Base-by-base conservation (phyloP, 2,329 filamentous ascomycete genomes). In the Trichophyton benhamiae region DNA sequence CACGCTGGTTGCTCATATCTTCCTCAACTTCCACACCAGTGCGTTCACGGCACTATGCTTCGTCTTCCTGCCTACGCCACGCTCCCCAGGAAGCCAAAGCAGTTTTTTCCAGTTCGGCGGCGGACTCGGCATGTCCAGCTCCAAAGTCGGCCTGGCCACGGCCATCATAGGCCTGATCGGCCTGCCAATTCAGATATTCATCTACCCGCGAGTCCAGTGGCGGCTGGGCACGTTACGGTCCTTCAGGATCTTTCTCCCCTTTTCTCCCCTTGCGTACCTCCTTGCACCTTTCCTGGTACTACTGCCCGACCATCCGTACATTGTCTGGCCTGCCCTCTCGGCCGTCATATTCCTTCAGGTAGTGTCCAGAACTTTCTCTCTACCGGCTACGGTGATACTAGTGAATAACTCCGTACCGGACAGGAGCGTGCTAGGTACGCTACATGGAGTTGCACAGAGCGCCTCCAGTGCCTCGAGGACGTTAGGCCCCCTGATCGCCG, bases 21-120 rank as follows among this genome's bases (percentile, higher is more conserved):
- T 89, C 57, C 84, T 88, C 66, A 85, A 87, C 65, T 84, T 89
- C 68, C 87, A 89, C 73, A 79, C 89, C 67, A 87, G 85, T 63
- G 86, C 87, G 30, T 91, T 90, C 76, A 87, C 88, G 69, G 82
- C 86, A 1, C 81, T 91, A 52, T 89, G 86, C 77, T 88, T 88
- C 63, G 80, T 89, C 58, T 91, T 91, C 72, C 79, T 91, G 53
- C 89, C 88, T 0, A 87, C 87, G 0, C 85, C 87, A 0, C 84
- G 86, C 3, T 83, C 78, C 64, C 72, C 71, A 0, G 76, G 72
- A 73, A 33, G n/a, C 49, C 79, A 66, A 68, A 69, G 66, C 67
- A 72, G 67, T 66, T 72, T 64, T 72, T 81, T 62, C 79, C 84
- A 80, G 64, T 91, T 87, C 66, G 81, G 82, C 0, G 88, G 89